These are phyloP conservation scores for Mycena epipterygia DNA, from an alignment of 768 basidiomycete genomes.

Conservation along the genomic window DNA sequence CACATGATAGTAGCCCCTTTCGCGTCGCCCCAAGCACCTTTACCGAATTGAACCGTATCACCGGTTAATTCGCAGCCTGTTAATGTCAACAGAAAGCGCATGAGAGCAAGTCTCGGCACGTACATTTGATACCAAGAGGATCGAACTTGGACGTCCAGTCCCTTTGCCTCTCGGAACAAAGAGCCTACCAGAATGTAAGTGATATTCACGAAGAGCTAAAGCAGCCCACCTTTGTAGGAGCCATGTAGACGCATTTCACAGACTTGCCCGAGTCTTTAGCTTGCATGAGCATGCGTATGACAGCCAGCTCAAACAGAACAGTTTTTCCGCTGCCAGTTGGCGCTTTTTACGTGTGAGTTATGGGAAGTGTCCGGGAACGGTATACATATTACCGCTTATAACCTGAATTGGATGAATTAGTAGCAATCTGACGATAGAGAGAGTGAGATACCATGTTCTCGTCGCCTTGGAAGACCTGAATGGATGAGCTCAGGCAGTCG, in stretches of 20 bases:
- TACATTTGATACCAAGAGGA: slow-evolving; percentile 82
- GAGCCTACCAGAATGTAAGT: slow-evolving; percentile 64
- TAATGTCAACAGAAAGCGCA: background rate
- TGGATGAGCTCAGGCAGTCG: background rate
- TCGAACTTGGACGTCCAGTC: slow-evolving; percentile 92
- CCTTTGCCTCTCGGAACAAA: slow-evolving; percentile 85
- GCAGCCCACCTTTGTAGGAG: slow-evolving; percentile 84
- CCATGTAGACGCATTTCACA: slow-evolving; percentile 90
- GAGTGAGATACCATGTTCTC: slow-evolving; percentile 72
- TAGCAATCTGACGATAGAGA: slow-evolving; percentile 17
- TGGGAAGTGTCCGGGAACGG: background rate
- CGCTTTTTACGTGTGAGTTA: slow-evolving; percentile 59
- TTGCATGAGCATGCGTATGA: slow-evolving; percentile 78
- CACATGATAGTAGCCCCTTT: slow-evolving; percentile 86
- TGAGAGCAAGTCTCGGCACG: slow-evolving; percentile 33
- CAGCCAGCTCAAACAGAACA: slow-evolving; percentile 91
- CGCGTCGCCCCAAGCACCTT: slow-evolving; percentile 79
- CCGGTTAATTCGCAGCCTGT: slow-evolving; percentile 93
- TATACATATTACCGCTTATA: slow-evolving; percentile 67
- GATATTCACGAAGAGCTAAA: background rate
- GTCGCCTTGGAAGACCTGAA: slow-evolving; percentile 68
- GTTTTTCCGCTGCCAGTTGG: slow-evolving; percentile 99
- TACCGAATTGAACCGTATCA: slow-evolving; percentile 81
- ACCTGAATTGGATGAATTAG: slow-evolving; percentile 59
- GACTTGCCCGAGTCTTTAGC: slow-evolving; percentile 49